Base-by-base conservation (phyloP, 2,329 filamentous ascomycete species). In the Falciphora oryzae region DNA sequence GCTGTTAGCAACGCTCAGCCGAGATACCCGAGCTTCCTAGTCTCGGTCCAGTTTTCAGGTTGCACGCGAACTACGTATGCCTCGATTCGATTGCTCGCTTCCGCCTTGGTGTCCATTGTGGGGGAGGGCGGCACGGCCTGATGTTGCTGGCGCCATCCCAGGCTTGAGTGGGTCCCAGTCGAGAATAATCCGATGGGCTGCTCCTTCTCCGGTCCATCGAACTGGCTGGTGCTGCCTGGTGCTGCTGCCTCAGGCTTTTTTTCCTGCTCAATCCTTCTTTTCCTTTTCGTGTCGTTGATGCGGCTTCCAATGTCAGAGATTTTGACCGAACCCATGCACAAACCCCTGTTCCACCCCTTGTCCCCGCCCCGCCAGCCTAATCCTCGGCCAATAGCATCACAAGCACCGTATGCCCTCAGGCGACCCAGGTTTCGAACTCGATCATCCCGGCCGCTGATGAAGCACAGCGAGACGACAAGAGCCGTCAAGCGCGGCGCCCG, bases 351-450 rank as follows among this genome's bases (percentile, higher is more conserved):
- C 22, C 1, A 22, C 6, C n/a, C 63, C 57, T 27, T 50, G 58
- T 31, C 29, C 27, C 22, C n/a, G 14, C 57, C 57, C 61, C 57
- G 50, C 22, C 18, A 1, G 22, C 31, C 61, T 18, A 11, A 27
- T n/a, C 18, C 2, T 50, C 25, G 32, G 59, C 64, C 64, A 65
- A 64, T 65, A 10, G 53, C n/a, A 66, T 65, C 28, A 28, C 65
- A 60, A 71, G 70, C 74, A 71, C 73, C 65, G 70, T 58, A 61
- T 61, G 71, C 70, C 35, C 71, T 74, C 72, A 75, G 70, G 73
- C 73, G 73, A 67, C 65, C 66, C 68, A 68, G 67, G 77, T 79
- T 78, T 79, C 77, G 76, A 57, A 27, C 64, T 18, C 18, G 18
- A 18, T 8, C 38, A 50, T 22, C 66, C 69, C 65, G 73, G 69